phyloP scores from a whole-genome alignment of 768 basidiomycete species.

The Tulasnella sp. region DNA sequence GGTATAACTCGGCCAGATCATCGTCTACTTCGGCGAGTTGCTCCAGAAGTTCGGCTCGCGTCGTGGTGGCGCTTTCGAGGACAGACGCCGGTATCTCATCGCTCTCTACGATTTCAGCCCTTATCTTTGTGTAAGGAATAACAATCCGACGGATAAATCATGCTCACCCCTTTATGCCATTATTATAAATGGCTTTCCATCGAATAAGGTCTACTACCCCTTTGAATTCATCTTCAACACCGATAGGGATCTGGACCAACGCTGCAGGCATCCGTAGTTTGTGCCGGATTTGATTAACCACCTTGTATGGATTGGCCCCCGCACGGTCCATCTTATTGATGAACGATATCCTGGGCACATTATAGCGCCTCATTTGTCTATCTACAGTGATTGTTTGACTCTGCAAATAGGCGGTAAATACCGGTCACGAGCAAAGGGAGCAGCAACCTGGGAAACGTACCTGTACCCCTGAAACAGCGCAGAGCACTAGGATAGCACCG shows the following conservation, averaged over 20 bases:
- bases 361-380: conserved; percentile 95
- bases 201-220: conserved; percentile 91
- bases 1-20: conserved; percentile 77
- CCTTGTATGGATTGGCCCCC: conserved; percentile 94
- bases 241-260: conserved; percentile 92
- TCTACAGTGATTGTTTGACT: conserved; percentile 99
- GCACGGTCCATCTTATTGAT: conserved; percentile 99
- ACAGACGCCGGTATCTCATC: conserved; percentile 79
- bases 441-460: conserved; percentile 32
- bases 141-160: neutral
- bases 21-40: conserved; percentile 95
- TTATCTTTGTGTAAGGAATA: conserved; percentile 24
- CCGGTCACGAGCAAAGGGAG: neutral
- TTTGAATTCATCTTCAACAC: conserved; percentile 68
- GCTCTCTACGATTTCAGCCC: conserved; percentile 62
- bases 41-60: conserved; percentile 86
- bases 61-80: conserved; percentile 60
- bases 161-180: conserved; percentile 82
- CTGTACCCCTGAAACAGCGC: conserved; percentile 95
- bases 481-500: conserved; percentile 90
- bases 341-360: conserved; percentile 89
- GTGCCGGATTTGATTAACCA: conserved; percentile 77
- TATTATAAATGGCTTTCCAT: conserved; percentile 90
- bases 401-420: conserved; percentile 28
- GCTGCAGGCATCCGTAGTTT: conserved; percentile 91